phyloP scores from a whole-genome alignment of 2,329 filamentous ascomycete species.

The Chrysosphaeria jannelii region DNA sequence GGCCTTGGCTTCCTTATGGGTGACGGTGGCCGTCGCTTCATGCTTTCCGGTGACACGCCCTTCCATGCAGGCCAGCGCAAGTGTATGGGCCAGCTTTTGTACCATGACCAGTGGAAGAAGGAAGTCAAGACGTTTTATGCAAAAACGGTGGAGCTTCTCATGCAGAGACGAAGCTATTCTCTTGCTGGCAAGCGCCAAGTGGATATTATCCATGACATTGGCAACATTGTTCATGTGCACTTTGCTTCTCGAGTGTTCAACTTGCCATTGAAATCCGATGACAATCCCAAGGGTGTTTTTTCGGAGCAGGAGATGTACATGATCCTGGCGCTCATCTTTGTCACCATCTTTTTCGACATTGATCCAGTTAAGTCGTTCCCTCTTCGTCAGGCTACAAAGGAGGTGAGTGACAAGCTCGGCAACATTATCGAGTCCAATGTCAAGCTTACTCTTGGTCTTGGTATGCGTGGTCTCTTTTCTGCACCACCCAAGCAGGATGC shows the following conservation, averaged over 20 bases:
- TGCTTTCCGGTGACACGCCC: constrained; percentile 20
- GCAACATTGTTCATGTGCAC: constrained; percentile 32
- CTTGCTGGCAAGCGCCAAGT: constrained; percentile 30
- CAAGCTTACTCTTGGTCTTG: constrained; percentile 18
- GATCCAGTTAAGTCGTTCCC: constrained; percentile 37
- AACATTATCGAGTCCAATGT: constrained; percentile 31
- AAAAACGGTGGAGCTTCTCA: constrained; percentile 25
- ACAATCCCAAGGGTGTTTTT: constrained; percentile 26
- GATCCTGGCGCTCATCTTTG: constrained; percentile 33
- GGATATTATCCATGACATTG: constrained; percentile 40
- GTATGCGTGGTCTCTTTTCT: constrained; percentile 21
- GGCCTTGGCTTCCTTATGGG: constrained; percentile 32
- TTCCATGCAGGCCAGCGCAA: constrained; percentile 19
- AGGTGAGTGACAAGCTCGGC: constrained; percentile 26
- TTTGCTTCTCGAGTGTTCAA: constrained; percentile 33
- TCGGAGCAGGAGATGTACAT: constrained; percentile 25
- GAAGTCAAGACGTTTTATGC: constrained; percentile 38
- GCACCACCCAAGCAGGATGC: constrained; percentile 18
- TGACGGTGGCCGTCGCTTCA: constrained; percentile 19
- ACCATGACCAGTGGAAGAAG: constrained; percentile 27
- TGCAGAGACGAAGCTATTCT: constrained; percentile 32
- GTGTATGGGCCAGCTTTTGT: constrained; percentile 25
- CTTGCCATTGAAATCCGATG: constrained; percentile 31
- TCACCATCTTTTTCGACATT: constrained; percentile 31
- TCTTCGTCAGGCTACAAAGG: constrained; percentile 24